phyloP scores from a whole-genome alignment of 306 rosid species.

The Sphenostylis stenocarpa region DNA sequence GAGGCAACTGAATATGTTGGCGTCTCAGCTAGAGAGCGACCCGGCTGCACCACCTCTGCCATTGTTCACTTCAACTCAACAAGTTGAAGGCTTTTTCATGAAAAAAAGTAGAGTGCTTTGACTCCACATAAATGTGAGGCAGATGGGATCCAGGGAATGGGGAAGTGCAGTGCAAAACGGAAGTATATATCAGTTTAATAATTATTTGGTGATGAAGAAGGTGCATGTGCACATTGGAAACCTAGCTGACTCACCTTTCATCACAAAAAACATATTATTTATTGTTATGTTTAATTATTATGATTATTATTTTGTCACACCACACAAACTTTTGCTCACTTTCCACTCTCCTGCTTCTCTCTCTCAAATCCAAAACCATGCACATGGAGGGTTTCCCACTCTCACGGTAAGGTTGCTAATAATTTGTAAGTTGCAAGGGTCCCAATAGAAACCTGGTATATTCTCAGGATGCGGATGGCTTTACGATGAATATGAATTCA shows the following conservation, averaged over 20 bases:
- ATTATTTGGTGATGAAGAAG: slow-evolving; percentile 30
- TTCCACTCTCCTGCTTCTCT: background rate
- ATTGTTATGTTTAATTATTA: background rate
- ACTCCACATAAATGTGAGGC: slow-evolving; percentile 13
- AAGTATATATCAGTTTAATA: background rate
- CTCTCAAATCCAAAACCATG: slow-evolving; percentile 37
- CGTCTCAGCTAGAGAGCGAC: slow-evolving; percentile 85
- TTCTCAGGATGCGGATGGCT: background rate
- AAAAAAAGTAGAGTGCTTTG: background rate
- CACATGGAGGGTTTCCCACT: slow-evolving; percentile 41
- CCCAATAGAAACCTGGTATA: background rate
- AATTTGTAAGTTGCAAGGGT: slow-evolving; percentile 17
- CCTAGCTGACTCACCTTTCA: slow-evolving; percentile 28
- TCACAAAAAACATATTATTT: slow-evolving; percentile 17
- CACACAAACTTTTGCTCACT: background rate
- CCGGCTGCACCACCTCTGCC: slow-evolving; percentile 47
- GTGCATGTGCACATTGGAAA: slow-evolving; percentile 41
- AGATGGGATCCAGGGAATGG: slow-evolving; percentile 52
- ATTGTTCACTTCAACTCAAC: slow-evolving; percentile 28
- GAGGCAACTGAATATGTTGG: slow-evolving; percentile 98
- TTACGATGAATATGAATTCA: background rate
- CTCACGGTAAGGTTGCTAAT: background rate
- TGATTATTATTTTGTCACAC: background rate
- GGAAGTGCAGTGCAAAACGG: slow-evolving; percentile 37
- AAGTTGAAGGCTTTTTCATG: slow-evolving; percentile 29